Evolutionary conservation across 139 green algal species (phyloP).

Genomic region (Closterium sp.): DNA sequence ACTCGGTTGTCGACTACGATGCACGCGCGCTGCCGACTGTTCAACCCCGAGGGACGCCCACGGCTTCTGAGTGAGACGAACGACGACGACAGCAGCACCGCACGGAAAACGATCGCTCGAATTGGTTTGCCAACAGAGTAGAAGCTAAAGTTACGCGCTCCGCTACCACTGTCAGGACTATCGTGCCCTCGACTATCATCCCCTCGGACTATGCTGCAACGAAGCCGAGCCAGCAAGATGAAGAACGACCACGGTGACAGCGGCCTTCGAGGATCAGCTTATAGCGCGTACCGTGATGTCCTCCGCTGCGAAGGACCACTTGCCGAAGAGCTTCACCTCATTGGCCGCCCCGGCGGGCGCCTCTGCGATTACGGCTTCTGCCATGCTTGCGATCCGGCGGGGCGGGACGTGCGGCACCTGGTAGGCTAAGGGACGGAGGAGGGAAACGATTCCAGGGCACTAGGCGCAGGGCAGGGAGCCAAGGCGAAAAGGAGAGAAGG

Average conservation of each 20-base stretch:
- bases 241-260: not conserved
- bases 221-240: not conserved
- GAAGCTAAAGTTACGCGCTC: not conserved
- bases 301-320: constrained; percentile 94
- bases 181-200: no score
- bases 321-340: constrained; percentile 92
- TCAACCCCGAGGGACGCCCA: not conserved
- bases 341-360: not conserved
- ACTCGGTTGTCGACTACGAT: not conserved
- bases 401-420: not conserved
- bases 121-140: not conserved
- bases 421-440: not conserved
- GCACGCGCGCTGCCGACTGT: no score
- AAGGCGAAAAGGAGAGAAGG: not conserved
- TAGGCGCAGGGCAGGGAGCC: not conserved
- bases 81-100: not conserved
- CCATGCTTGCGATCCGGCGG: not conserved
- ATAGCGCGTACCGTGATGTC: constrained; percentile 70
- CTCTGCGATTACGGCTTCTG: not conserved
- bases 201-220: not conserved
- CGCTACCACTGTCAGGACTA: not conserved
- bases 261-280: not conserved
- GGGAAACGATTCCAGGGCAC: not conserved
- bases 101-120: not conserved
- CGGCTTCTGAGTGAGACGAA: not conserved